Conservation (phyloP, 2,329 filamentous ascomycete species). For the Verticillium dahliae region DNA sequence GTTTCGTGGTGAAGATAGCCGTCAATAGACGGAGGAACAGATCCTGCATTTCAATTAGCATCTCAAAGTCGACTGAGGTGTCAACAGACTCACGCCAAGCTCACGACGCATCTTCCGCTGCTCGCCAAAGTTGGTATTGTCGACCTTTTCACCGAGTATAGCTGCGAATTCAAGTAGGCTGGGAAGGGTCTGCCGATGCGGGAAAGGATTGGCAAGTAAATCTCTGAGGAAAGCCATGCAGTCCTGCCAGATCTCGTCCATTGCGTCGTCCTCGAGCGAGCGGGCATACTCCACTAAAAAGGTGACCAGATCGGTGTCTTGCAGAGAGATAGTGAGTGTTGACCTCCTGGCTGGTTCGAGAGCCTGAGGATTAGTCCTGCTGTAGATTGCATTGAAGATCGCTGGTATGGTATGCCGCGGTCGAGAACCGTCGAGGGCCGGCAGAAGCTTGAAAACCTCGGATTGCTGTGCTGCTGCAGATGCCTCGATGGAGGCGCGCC, state of each 20-base stretch:
- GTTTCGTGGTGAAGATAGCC: constrained; percentile 88
- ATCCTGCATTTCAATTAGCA: constrained; percentile 51
- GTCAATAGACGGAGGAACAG: constrained; percentile 81
- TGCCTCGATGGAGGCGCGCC: constrained; percentile 51
- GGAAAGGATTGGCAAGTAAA: constrained; percentile 86
- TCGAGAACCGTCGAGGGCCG: constrained; percentile 83
- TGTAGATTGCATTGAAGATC: constrained; percentile 94
- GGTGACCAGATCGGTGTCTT: constrained; percentile 75
- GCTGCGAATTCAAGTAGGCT: constrained; percentile 82
- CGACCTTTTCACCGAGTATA: constrained; percentile 87
- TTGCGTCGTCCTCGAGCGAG: constrained; percentile 90
- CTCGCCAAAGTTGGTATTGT: constrained; percentile 96
- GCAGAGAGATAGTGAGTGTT: constrained; percentile 77
- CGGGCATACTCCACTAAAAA: constrained; percentile 88
- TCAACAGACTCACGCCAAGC: constrained; percentile 58
- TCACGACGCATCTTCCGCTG: constrained; percentile 88
- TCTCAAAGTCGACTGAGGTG: neutral
- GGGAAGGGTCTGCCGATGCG: constrained; percentile 84
- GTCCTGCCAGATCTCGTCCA: constrained; percentile 97
- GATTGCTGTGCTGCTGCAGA: constrained; percentile 43
- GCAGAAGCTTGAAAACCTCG: constrained; percentile 77
- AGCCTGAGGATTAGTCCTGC: constrained; percentile 77
- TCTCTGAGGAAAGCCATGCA: constrained; percentile 88
- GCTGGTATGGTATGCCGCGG: constrained; percentile 90
- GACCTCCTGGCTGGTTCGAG: constrained; percentile 77